phyloP scores from a whole-genome alignment of 352 stramenopile species.

The Phytophthora sansomeana region DNA sequence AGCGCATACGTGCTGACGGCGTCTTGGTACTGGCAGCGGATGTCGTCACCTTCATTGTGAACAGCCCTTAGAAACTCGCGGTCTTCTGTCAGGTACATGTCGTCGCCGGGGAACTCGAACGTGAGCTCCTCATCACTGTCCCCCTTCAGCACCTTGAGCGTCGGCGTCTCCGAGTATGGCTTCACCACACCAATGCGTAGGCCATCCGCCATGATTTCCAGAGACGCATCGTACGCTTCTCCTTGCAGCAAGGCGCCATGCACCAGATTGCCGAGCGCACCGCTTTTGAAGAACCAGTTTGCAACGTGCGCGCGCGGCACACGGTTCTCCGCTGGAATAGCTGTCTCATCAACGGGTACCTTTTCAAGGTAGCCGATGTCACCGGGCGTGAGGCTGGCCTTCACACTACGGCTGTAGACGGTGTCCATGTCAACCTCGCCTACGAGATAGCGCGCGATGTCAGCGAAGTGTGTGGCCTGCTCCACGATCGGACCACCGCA shows the following conservation, averaged over 20 bases:
- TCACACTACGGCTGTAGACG: constrained; percentile 53
- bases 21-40: constrained; percentile 42
- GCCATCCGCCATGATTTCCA: constrained; percentile 49
- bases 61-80: constrained; percentile 46
- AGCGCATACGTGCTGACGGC: constrained; percentile 49
- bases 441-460: constrained; percentile 46
- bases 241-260: constrained; percentile 47
- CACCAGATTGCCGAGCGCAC: constrained; percentile 42
- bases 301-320: constrained; percentile 44
- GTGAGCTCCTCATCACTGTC: constrained; percentile 40
- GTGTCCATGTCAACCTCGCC: constrained; percentile 44
- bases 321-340: constrained; percentile 34
- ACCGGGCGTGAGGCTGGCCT: constrained; percentile 44
- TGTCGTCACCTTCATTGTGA: constrained; percentile 29
- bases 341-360: constrained; percentile 40
- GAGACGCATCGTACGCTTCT: constrained; percentile 39
- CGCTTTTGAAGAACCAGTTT: constrained; percentile 49
- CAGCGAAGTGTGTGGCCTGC: constrained; percentile 52
- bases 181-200: constrained; percentile 45
- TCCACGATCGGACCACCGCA: constrained; percentile 51
- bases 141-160: constrained; percentile 38
- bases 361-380: constrained; percentile 44
- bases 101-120: constrained; percentile 45
- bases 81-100: constrained; percentile 56
- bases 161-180: constrained; percentile 49